Conservation (phyloP, 78 protist genomes). For the Tieghemostelium lacteum region DNA sequence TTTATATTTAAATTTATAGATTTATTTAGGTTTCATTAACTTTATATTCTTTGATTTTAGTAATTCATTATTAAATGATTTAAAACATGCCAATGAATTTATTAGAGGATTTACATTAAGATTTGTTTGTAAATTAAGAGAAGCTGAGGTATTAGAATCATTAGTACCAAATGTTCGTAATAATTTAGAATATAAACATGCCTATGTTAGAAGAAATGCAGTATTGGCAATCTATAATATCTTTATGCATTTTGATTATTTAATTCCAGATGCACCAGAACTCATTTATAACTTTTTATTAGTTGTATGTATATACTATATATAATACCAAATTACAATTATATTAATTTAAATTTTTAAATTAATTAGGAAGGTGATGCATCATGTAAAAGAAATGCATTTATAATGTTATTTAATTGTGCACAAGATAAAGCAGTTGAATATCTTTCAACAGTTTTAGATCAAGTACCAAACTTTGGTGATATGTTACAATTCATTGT, state of each 20-base stretch:
- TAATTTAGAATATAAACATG: conserved; percentile 93
- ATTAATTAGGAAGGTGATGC: conserved; percentile 84
- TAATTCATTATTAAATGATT: conserved; percentile 84
- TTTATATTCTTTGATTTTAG: conserved; percentile 4
- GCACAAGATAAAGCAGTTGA: conserved; percentile 92
- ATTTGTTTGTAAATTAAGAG: conserved; percentile 94
- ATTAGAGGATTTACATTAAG: conserved; percentile 96
- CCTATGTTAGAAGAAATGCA: conserved; percentile 92
- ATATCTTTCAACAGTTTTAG: conserved; percentile 81
- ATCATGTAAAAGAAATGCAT: conserved; percentile 96
- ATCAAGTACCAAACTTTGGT: conserved; percentile 81
- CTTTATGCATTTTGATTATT: conserved; percentile 73
- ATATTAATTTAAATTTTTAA: background rate
- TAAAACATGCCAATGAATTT: conserved; percentile 96
- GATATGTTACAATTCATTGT: conserved; percentile 96
- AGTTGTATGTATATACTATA: conserved; percentile 10
- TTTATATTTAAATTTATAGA: background rate
- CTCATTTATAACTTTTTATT: conserved; percentile 86
- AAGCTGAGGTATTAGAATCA: conserved; percentile 93
- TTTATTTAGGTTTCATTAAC: background rate
- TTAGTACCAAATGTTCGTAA: conserved; percentile 88
- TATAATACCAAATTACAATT: no score
- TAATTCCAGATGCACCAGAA: conserved; percentile 97
- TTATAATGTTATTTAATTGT: conserved; percentile 94
- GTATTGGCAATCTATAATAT: conserved; percentile 92